These are phyloP conservation scores for Chaetomiaceae sp. DNA, from an alignment of 2,329 filamentous ascomycete species.

Conservation along the genomic window DNA sequence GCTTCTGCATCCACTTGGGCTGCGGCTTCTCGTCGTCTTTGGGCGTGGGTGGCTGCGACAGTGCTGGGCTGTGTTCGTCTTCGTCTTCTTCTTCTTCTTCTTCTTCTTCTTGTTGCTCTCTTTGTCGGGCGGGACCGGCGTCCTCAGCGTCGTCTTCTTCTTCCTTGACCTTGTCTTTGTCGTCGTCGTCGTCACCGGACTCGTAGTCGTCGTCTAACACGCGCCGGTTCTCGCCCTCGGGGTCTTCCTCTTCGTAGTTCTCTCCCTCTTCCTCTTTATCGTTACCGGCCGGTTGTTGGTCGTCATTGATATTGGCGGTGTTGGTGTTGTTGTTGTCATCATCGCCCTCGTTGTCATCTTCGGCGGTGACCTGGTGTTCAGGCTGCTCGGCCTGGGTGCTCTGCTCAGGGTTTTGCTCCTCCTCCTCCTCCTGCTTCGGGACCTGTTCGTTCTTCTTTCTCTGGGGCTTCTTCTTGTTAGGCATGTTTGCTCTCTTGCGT, in stretches of 20 bases:
- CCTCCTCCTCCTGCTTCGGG: constrained; percentile 16
- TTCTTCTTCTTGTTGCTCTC: constrained; percentile 17
- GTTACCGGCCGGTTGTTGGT: constrained; percentile 10
- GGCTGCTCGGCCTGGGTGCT: constrained; percentile 11
- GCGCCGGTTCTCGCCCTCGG: constrained; percentile 23
- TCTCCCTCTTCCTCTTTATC: constrained; percentile 21
- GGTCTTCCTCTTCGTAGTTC: constrained; percentile 27
- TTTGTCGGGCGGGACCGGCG: constrained; percentile 11
- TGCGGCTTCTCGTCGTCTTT: constrained; percentile 31
- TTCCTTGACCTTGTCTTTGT: constrained; percentile 14
- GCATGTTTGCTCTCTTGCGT: not conserved
- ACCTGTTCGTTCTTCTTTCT: constrained; percentile 14
- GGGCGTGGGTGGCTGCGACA: constrained; percentile 31
- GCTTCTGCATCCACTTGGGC: constrained; percentile 30
- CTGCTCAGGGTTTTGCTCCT: constrained; percentile 14
- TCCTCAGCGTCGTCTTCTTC: constrained; percentile 16
- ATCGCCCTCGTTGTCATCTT: constrained; percentile 15
- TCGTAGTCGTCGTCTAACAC: constrained; percentile 24
- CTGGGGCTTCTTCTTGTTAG: constrained; percentile 8
- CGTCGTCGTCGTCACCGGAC: constrained; percentile 22
- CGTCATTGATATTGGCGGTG: too few species aligned
- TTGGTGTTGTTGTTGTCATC: constrained; percentile 14
- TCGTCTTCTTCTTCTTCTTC: constrained; percentile 19
- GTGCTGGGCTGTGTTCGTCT: constrained; percentile 24
- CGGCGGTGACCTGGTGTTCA: constrained; percentile 8